Base-by-base conservation (phyloP, 2,329 filamentous ascomycete species). In the Epichloe coenophiala region DNA sequence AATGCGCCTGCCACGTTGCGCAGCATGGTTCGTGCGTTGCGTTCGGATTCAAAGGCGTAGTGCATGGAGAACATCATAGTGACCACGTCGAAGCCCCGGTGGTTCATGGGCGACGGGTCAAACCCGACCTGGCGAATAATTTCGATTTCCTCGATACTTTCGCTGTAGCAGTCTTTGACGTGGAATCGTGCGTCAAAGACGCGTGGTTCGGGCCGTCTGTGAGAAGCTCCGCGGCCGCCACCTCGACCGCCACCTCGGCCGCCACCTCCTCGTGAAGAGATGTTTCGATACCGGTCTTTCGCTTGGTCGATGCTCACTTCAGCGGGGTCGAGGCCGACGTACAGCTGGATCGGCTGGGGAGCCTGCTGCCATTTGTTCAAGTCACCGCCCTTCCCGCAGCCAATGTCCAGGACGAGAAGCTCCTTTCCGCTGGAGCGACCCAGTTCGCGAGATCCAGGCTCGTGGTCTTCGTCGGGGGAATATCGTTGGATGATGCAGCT, bases 21-120 rank as follows among this genome's bases (percentile, higher is more conserved):
- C 51, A 98, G 76, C 93, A 98, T 97, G 55, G 81, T 86, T 43
- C 88, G 81, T 2, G 91, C 88, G 66, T 95, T 94, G 45, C 81
- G 79, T 66, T 98, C 91, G 48, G 76, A 88, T 71, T 97, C 93
- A 59, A 97, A 98, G 5, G 93, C 90, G 65, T 98, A 98, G 70
- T 98, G 93, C 82, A 98, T 93, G 61, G 89, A 94, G 67, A 98
- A 98, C 93, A 98, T 98, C 80, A 95, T 95, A 63, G 85, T 89
- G 55, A 98, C 91, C 41, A 97, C 86, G 64, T 98, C 93, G 60
- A 97, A 98, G 4, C 91, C 90, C 50, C 84, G 84, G 49, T 80
- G 80, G 54, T 82, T 66, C 81, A 86, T 70, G 72, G 86, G 60
- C 71, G 83, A 84, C 0, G 78, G 73, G 61, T 95, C 87, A 59